Evolutionary conservation across 805 yeast genomes (phyloP), one percentile per base, ranked within the genome.

Genomic region (Cyberlindnera maclurae): DNA sequence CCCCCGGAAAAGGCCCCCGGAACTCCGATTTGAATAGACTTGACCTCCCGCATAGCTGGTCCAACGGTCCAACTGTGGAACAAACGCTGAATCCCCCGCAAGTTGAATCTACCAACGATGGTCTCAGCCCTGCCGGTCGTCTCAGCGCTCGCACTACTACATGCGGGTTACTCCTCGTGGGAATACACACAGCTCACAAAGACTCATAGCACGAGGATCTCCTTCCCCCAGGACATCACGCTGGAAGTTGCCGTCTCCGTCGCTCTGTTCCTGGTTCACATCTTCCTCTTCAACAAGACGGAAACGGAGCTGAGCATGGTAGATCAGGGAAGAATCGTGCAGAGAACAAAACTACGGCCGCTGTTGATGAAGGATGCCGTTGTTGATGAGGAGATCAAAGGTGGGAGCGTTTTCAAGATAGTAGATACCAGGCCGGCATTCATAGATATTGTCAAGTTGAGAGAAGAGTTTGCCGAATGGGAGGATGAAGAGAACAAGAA

Each of bases 121-220:
- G 22, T 33, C 7, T 29, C 35, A 3, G 15, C 44, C 3, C 29
- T 46, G 4, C 41, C 44, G 5, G 24, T 37, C n/a, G 3, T 42
- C 8, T 49, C 43, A 2, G 18, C 41, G 0, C 12, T 49, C 4
- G 33, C 44, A 5, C 59, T 75, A 28, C 36, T 64, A 1, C 79
- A 76, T 50, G 67, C 78, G 1, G 76, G 71, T 1, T 74, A 71
- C 45, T 75, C 80, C 6, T 66, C 79, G 3, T 70, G 67, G 45
- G 79, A 75, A 49, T 66, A 55, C 69, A 68, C 48, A 70, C 67
- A 48, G 55, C 67, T 27, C 39, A 54, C 17, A 55, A 65, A 44
- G 36, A 53, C 32, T 18, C 42, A 40, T 16, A n/a, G 34, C 3
- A 43, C 44, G 13, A 31, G 42, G 29, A 33, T 43, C 10, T 39